Evolutionary conservation across 163 green algal species (phyloP).

Genomic region (Chlamydomonas reinhardtii): DNA sequence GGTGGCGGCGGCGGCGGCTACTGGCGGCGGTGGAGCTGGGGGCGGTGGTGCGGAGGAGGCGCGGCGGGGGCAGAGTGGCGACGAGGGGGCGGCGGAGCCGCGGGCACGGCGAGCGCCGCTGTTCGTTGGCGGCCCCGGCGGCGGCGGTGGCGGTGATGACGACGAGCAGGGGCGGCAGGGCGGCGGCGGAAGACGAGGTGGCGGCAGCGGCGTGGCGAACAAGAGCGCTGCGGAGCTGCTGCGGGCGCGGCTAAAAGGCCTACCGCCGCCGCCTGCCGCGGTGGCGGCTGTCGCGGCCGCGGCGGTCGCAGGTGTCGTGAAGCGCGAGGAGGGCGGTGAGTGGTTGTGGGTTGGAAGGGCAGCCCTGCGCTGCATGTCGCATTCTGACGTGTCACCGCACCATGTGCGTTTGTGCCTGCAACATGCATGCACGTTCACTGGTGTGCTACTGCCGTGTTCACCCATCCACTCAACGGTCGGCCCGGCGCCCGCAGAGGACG

Average conservation of each 20-base stretch:
- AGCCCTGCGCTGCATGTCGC: no score
- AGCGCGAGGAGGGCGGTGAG: background rate
- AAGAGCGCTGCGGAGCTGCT: constrained; percentile 80
- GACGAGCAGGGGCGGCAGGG: background rate
- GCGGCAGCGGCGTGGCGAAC: constrained; percentile 64
- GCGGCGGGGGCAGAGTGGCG: background rate
- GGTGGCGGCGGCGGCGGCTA: background rate
- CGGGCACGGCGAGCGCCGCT: constrained; percentile 3
- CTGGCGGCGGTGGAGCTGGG: no score
- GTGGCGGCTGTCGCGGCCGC: background rate
- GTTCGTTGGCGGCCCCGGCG: constrained; percentile 6
- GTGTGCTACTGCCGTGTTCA: no score
- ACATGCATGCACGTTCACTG: no score
- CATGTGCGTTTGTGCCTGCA: no score
- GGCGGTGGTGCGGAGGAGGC: background rate
- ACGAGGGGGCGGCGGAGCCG: background rate
- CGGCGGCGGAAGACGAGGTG: constrained; percentile 11
- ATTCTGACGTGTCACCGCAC: no score
- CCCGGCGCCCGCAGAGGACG: no score
- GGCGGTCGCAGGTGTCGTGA: background rate
- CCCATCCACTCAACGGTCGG: no score
- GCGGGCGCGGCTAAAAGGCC: constrained; percentile 72
- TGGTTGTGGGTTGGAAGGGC: background rate
- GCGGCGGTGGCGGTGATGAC: background rate
- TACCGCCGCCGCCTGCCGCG: background rate